phyloP scores from a whole-genome alignment of 2,329 filamentous ascomycete genomes.

The Byssoonygena ceratinophila region DNA sequence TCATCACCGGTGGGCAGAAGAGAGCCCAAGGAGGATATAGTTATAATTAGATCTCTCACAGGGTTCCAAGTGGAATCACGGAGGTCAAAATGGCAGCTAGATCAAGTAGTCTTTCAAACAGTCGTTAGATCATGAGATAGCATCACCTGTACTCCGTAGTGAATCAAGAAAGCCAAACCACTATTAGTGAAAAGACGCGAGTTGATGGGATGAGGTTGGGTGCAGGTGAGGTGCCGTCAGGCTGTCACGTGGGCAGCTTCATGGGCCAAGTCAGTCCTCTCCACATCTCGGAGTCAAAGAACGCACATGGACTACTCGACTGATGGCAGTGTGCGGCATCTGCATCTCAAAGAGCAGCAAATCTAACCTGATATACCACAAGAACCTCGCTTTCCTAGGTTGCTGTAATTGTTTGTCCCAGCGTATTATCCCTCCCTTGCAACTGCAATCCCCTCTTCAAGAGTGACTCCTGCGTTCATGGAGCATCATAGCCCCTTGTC shows the following conservation, averaged over 20 bases:
- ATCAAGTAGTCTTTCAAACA: not conserved
- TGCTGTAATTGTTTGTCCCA: not conserved
- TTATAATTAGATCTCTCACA: not conserved
- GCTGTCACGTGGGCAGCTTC: not conserved
- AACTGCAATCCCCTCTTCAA: not conserved
- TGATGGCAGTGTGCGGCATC: not conserved
- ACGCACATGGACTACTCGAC: not conserved
- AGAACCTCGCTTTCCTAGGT: not conserved
- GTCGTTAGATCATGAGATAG: not conserved
- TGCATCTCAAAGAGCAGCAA: not conserved
- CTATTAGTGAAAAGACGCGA: not conserved
- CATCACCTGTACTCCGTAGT: not conserved
- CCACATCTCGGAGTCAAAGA: slow-evolving; percentile 1
- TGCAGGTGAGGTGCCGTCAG: not conserved
- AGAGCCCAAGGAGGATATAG: not conserved
- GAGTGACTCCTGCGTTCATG: not conserved
- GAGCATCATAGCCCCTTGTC: slow-evolving; percentile 1
- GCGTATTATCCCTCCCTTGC: not conserved
- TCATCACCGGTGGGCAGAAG: not conserved
- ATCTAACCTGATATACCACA: not conserved
- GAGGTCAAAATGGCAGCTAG: not conserved
- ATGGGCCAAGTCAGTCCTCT: slow-evolving; percentile 6
- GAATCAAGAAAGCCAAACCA: not conserved
- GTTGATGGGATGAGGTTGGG: not conserved
- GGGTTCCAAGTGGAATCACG: not conserved